Evolutionary conservation across 495 filamentous ascomycete genomes (phyloP), one percentile per base, ranked within the genome.

Genomic region (Aspergillus incahuasiensis): DNA sequence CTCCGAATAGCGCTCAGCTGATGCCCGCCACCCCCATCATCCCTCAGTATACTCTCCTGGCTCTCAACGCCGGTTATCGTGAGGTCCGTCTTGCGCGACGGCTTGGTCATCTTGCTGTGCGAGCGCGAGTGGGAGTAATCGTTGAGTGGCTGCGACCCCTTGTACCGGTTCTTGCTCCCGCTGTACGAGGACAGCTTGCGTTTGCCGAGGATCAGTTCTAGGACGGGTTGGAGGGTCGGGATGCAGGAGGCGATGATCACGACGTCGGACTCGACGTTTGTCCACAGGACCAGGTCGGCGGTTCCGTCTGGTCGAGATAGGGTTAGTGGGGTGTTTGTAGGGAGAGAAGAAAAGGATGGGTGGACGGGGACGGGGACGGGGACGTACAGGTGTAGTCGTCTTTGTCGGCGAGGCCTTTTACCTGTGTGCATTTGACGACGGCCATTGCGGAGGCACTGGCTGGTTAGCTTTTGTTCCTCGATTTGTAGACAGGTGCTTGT

Each of bases 181-280:
- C 57, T 62, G 57, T 63, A 67, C 16, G 69, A 70, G 39, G 58
- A 57, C 11, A 66, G 34, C 5, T 46, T 57, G 24, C 66, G 65
- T 45, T 64, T 70, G 2, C 68, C 70, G 39, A 75, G 53, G 34
- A 74, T 55, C 6, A 71, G 53, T 46, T 75, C 72, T 39, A 74
- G 62, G 18, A 76, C 57, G 2, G 72, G 73, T 43, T 71, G 71
- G 6, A 76, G 59, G 48, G 69, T 73, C 5, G 73, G 73, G 25
- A 76, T 74, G 65, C 73, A 74, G 19, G 72, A 70, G 24, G 70
- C 70, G 45, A 76, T 70, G 32, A 72, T 63, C 48, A 74, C 70
- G 52, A 74, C 59, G 61, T 74, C 57, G 54, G 72, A 66, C 63
- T 76, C 73, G 48, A 76, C 61, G 35, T 68, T 73, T 28, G 71